Conservation (phyloP, 192 early-diverging fungal species). For the Linnemannia schmuckeri region DNA sequence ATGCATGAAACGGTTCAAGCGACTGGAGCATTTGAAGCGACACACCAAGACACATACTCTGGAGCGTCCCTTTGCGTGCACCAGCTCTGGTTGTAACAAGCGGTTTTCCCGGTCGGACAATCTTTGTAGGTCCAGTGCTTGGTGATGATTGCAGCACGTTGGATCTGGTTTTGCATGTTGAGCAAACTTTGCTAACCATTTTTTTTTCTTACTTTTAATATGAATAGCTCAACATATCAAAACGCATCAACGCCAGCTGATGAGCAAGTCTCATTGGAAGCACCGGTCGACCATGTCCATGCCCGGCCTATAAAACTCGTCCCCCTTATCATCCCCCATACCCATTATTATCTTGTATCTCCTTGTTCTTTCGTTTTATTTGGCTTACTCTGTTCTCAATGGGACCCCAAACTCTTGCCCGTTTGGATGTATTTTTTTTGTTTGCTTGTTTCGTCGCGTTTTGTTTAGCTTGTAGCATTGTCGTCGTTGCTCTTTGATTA, state of each 20-base stretch:
- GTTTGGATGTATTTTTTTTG: background rate
- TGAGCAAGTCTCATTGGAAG: slow-evolving; percentile 52
- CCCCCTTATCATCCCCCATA: background rate
- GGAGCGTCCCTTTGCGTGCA: slow-evolving; percentile 77
- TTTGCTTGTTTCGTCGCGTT: background rate
- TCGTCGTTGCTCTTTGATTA: background rate
- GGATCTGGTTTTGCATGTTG: background rate
- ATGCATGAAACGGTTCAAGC: slow-evolving; percentile 75
- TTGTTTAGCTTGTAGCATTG: background rate
- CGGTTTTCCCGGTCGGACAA: slow-evolving; percentile 83
- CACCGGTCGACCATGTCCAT: slow-evolving; percentile 11
- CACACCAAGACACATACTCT: slow-evolving; percentile 85
- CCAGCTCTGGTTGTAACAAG: slow-evolving; percentile 79
- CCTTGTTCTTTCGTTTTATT: background rate
- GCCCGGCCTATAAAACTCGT: background rate
- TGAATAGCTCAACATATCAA: slow-evolving; percentile 52
- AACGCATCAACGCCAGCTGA: slow-evolving; percentile 46
- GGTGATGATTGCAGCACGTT: background rate
- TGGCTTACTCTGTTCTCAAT: background rate
- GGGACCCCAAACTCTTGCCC: background rate
- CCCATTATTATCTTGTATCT: background rate
- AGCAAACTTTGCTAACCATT: background rate
- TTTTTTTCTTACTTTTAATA: background rate
- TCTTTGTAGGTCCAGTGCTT: slow-evolving; percentile 56
- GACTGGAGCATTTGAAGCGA: slow-evolving; percentile 86